phyloP scores from a whole-genome alignment of 768 basidiomycete genomes.

The Kwoniella botswanensis region DNA sequence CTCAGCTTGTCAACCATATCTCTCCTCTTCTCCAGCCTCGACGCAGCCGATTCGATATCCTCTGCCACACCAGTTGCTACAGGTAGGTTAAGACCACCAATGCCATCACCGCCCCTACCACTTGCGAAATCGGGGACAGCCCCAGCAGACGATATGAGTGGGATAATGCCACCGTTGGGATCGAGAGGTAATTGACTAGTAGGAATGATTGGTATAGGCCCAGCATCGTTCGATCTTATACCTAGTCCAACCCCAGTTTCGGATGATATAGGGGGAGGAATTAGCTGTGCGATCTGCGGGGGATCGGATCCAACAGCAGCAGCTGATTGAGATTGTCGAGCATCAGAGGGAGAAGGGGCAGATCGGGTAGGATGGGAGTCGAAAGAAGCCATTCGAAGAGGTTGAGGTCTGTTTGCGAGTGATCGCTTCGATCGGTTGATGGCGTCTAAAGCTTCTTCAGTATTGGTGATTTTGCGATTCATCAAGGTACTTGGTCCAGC shows the following conservation, averaged over 20 bases:
- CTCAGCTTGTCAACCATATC: slow-evolving; percentile 36
- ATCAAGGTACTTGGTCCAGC: slow-evolving; percentile 3
- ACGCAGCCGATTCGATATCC: slow-evolving; percentile 18
- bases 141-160: slow-evolving; percentile 7
- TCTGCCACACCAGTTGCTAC: not conserved
- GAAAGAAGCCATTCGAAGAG: slow-evolving; percentile 16
- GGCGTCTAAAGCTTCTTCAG: slow-evolving; percentile 8
- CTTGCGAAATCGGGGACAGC: slow-evolving; percentile 40
- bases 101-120: slow-evolving; percentile 42
- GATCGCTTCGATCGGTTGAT: slow-evolving; percentile 7
- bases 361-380: slow-evolving; percentile 11
- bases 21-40: slow-evolving; percentile 14
- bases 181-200: not conserved
- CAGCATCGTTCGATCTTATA: slow-evolving; percentile 2
- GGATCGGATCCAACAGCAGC: slow-evolving; percentile 7
- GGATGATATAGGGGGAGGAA: slow-evolving; percentile 11
- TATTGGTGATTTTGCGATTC: not conserved
- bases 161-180: not conserved
- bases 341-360: not conserved
- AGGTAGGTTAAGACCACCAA: slow-evolving; percentile 30
- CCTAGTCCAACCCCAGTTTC: slow-evolving; percentile 15
- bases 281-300: slow-evolving; percentile 27
- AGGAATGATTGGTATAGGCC: slow-evolving; percentile 1
- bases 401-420: slow-evolving; percentile 3
- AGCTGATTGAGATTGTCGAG: not conserved